Evolutionary conservation across 768 basidiomycete genomes (phyloP), one percentile per base, ranked within the genome.

Genomic region (Trametes cubensis): DNA sequence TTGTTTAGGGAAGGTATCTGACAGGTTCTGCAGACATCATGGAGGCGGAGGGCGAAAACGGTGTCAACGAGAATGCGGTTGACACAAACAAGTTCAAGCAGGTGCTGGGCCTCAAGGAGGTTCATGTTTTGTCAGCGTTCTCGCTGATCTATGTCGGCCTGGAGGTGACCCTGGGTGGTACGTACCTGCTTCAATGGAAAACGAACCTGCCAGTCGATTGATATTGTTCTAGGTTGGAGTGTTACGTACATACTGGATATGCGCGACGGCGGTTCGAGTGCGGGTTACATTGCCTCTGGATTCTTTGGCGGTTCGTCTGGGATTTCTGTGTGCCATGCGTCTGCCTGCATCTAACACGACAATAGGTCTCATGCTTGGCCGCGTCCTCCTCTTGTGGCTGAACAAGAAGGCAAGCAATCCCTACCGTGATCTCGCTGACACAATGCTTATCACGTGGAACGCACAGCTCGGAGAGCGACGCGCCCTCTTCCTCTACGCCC

Each of bases 271-370:
- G 75, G 74, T 6, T 67, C 72, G 1, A 70, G 62, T 17, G 64
- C 79, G 7, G 80, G 80, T 4, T 80, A 81, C 62, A 76, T 80
- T 25, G 78, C 78, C 3, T 74, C 76, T 47, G 78, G 78, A 2
- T 78, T 79, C 69, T 79, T 78, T 55, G 79, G 75, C 13, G 75
- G 74, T 71, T 46, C 13, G 61, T 49, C 10, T 14, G 3, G 10
- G 10, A 23, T 1, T 11, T 15, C 23, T 10, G 5, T 20, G 7
- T 40, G 14, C 18, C 13, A 10, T 4, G 15, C 7, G 20, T 7
- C 21, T 6, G 18, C 34, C 6, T 6, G 20, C 38, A 30, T 3
- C 45, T 47, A 4, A 48, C 25, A 13, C 18, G 11, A 13, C 17
- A 8, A 14, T 34, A 71, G 70, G 70, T 0, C 57, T 72, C 2